Base-by-base conservation (phyloP, 1,284 basidiomycete species). In the Sporisorium scitamineum region DNA sequence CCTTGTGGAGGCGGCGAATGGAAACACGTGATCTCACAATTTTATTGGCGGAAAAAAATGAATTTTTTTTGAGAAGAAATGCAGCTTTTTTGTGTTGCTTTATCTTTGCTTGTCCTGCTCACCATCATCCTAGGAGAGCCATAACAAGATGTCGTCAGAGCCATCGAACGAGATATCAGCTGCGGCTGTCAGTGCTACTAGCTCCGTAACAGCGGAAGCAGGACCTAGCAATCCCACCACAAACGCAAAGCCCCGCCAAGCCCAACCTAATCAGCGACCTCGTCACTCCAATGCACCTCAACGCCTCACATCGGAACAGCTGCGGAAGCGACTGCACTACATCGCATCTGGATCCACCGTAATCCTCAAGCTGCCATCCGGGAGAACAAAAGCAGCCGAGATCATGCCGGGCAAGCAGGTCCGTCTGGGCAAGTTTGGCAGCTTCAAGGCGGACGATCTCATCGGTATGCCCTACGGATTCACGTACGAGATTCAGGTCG, bases 381-480 rank as follows among this genome's bases (percentile, higher is more conserved):
- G 77, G 5, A 75, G 80, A 18, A 74, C 78, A 22, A 85, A 84
- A 58, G 65, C 80, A 18, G 76, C 82, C 20, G 70, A 70, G 50
- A 71, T 83, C 41, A 51, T 73, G 20, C 77, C 72, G 2, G 79
- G 78, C 34, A 80, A 78, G 41, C 71, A 73, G 27, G 76, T 85
- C 20, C 79, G 72, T 29, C 72, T 86, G 39, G 85, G 85, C 52
- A 86, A 86, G 58, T 85, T 86, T 53, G 85, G 85, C 20, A 67
- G 66, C 37, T 86, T 86, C 60, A 55, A 74, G 22, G 76, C 82
- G 9, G 78, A 84, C 52, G 77, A 82, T 26, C 61, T 86, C 31
- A 80, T 85, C 24, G 82, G 82, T 1, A 78, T 81, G 63, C 83
- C 85, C 1, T 86, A 75, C 39, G 85, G 84, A 5, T 79, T 80